A percentile compares a stretch with the other conserved stretches of the same genome.
Evolutionary conservation across 371 early-diverging fungal genomes (phyloP).

Genomic region (Mortierella sp.): DNA sequence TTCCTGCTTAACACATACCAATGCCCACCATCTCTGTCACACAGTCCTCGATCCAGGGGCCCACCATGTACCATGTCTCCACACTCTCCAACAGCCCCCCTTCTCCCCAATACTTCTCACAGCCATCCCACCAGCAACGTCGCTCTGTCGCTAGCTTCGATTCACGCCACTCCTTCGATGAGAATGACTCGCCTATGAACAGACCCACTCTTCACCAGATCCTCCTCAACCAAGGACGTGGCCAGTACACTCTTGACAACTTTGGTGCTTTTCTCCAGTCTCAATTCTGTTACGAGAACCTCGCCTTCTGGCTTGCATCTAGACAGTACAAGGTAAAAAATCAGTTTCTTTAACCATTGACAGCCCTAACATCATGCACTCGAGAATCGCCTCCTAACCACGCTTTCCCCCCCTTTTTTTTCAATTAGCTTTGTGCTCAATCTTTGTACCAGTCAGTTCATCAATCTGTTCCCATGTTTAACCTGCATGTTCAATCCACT

Average conservation of each 20-base stretch:
- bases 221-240: constrained; percentile 49
- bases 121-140: constrained; percentile 20
- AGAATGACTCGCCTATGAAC: constrained; percentile 33
- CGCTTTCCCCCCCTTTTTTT: background rate
- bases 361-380: background rate
- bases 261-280: constrained; percentile 53
- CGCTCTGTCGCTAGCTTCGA: constrained; percentile 50
- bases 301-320: constrained; percentile 57
- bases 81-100: constrained; percentile 24
- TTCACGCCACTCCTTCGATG: constrained; percentile 39
- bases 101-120: constrained; percentile 21
- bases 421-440: constrained; percentile 46
- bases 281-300: constrained; percentile 56
- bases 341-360: too few relatives aligned
- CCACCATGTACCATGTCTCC: constrained; percentile 50
- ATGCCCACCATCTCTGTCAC: constrained; percentile 52
- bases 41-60: constrained; percentile 34
- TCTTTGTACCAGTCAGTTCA: constrained; percentile 46
- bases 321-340: constrained; percentile 53
- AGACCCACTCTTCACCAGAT: constrained; percentile 50
- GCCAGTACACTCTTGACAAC: constrained; percentile 56
- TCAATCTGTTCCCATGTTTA: constrained; percentile 40
- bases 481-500: constrained; percentile 26
- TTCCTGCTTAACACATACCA: background rate
- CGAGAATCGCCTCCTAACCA: background rate